Conservation (phyloP, 2,329 filamentous ascomycete species). For the Rhinocladiella mackenziei region DNA sequence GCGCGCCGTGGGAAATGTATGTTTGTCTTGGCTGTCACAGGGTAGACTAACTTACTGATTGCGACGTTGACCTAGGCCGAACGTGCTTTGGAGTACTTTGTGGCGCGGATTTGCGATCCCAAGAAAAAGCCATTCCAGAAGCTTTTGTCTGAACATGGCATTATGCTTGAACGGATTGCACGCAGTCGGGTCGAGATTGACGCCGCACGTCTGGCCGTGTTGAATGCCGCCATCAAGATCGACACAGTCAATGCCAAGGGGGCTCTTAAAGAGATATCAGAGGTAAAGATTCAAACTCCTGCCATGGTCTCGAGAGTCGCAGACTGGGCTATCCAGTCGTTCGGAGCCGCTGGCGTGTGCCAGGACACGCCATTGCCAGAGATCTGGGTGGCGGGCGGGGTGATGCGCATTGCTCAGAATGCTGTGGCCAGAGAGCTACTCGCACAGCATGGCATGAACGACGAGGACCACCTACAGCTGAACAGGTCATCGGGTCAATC, state of each 20-base stretch:
- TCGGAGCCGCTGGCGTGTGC: constrained; percentile 82
- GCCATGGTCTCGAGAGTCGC: constrained; percentile 78
- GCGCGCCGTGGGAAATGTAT: constrained; percentile 77
- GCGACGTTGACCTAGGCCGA: too few species aligned
- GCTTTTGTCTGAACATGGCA: constrained; percentile 79
- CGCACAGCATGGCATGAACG: constrained; percentile 25
- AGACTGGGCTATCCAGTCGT: constrained; percentile 89
- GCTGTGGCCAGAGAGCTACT: constrained; percentile 25
- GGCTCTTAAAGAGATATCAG: constrained; percentile 86
- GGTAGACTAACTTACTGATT: too few species aligned
- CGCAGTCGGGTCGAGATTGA: constrained; percentile 91
- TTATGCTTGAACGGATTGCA: constrained; percentile 92
- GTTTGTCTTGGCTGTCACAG: too few species aligned
- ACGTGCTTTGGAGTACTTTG: constrained; percentile 87
- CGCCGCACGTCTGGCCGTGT: constrained; percentile 78
- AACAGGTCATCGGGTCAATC: too few species aligned
- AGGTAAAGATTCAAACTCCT: constrained; percentile 90
- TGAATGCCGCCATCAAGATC: constrained; percentile 94
- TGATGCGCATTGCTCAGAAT: constrained; percentile 59
- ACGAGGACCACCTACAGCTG: constrained; percentile 24
- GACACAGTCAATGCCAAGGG: constrained; percentile 84
- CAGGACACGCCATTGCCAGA: constrained; percentile 89
- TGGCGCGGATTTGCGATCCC: constrained; percentile 89
- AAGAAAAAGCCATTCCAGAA: constrained; percentile 89
- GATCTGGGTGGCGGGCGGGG: constrained; percentile 70